Conservation (phyloP, 192 early-diverging fungal genomes). For the Backusella circina region DNA sequence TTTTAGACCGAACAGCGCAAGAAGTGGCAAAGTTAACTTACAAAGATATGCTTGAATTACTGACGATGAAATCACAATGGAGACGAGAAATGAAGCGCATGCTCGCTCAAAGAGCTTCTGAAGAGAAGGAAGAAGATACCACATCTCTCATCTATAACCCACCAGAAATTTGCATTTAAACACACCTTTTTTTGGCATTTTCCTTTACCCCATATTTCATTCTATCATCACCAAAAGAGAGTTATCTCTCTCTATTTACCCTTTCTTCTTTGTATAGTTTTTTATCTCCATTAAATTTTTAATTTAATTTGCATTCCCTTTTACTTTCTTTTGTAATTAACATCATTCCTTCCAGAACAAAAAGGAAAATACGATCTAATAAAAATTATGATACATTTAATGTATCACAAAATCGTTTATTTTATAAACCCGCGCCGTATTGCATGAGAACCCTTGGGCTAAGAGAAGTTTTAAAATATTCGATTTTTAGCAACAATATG, state of each 20-base stretch:
- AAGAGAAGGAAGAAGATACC: not conserved
- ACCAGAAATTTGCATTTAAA: conserved; percentile 11
- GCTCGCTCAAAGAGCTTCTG: conserved; percentile 1
- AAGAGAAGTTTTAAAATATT: not conserved
- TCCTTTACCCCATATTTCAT: not conserved
- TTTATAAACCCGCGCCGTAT: not conserved
- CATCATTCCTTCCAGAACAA: not conserved
- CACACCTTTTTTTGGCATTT: not conserved
- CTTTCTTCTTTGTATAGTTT: not conserved
- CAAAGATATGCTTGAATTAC: conserved; percentile 19
- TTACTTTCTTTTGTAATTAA: not conserved
- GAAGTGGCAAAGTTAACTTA: conserved; percentile 22
- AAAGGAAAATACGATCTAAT: conserved; percentile 1
- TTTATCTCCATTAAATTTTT: not conserved
- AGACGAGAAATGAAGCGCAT: conserved; percentile 16
- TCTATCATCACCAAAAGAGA: not conserved
- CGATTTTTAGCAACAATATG: not conserved
- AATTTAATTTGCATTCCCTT: not conserved
- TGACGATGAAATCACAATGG: conserved; percentile 23
- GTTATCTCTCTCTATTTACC: not conserved
- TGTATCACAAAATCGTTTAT: not conserved
- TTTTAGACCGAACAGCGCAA: conserved; percentile 16
- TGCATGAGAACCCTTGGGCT: not conserved
- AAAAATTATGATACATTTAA: not conserved
- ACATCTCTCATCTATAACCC: not conserved